Conservation (phyloP, 306 rosid genomes). For the Notholithocarpus densiflorus region DNA sequence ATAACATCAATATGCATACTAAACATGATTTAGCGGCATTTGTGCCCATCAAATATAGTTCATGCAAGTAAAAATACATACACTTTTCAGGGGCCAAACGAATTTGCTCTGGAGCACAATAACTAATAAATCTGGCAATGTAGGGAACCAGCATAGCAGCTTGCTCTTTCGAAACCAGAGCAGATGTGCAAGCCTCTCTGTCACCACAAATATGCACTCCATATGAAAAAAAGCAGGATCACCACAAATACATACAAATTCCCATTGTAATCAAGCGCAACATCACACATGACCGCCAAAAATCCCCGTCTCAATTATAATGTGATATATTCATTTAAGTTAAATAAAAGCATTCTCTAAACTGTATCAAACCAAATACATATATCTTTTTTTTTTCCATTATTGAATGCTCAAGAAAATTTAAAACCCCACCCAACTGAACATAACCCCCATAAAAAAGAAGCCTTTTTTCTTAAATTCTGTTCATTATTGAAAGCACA, state of each 20-base stretch:
- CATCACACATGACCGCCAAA: background rate
- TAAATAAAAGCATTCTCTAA: background rate
- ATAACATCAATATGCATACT: background rate
- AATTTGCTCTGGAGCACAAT: conserved; percentile 69
- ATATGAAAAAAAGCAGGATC: background rate
- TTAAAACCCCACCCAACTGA: background rate
- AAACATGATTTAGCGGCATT: background rate
- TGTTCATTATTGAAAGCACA: too few relatives aligned
- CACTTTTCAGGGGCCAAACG: conserved; percentile 79
- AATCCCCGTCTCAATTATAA: background rate
- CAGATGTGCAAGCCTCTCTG: conserved; percentile 72
- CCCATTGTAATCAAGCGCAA: background rate
- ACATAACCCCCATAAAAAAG: background rate
- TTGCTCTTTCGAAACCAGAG: conserved; percentile 48
- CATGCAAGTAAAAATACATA: conserved; percentile 18
- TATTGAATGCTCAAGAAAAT: too few relatives aligned
- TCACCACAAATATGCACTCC: conserved; percentile 16
- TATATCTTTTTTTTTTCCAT: too few relatives aligned
- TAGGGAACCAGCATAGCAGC: conserved; percentile 44
- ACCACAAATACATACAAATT: background rate
- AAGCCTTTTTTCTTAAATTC: too few relatives aligned
- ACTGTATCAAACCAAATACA: background rate
- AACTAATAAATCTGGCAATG: conserved; percentile 47
- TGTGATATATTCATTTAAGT: background rate
- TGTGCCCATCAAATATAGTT: background rate